Evolutionary conservation across 2,329 filamentous ascomycete genomes (phyloP).

Genomic region (Chrysoporthe deuterocubensis): DNA sequence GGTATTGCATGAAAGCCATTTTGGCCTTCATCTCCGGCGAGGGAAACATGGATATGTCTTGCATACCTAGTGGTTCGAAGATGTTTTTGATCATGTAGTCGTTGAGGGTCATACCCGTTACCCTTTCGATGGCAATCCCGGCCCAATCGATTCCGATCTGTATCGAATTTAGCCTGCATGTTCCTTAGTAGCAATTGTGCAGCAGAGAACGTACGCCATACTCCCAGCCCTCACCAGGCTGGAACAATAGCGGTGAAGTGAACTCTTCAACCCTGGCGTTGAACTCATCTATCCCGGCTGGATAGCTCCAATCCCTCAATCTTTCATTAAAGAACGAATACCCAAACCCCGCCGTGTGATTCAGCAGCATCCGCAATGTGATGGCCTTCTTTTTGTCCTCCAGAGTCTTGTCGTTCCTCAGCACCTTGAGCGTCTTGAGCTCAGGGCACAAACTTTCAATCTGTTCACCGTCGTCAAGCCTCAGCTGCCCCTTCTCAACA

Average conservation of each 20-base stretch:
- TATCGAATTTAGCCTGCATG: neutral
- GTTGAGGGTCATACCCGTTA: constrained; percentile 44
- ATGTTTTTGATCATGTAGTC: constrained; percentile 50
- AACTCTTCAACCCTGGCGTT: constrained; percentile 57
- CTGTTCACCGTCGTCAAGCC: constrained; percentile 31
- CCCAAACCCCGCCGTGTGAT: constrained; percentile 60
- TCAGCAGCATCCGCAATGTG: constrained; percentile 62
- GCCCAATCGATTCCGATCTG: constrained; percentile 57
- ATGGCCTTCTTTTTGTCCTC: constrained; percentile 53
- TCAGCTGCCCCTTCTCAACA: constrained; percentile 44
- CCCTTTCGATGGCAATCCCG: constrained; percentile 48
- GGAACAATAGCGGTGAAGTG: constrained; percentile 59
- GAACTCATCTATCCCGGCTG: constrained; percentile 61
- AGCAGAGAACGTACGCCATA: constrained; percentile 51
- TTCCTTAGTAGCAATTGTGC: neutral
- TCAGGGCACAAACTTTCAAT: constrained; percentile 49
- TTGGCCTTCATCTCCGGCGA: constrained; percentile 53
- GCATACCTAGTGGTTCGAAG: constrained; percentile 48
- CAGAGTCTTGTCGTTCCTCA: constrained; percentile 42
- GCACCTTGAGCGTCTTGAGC: constrained; percentile 51
- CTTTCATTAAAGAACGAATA: constrained; percentile 59
- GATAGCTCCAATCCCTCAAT: constrained; percentile 51
- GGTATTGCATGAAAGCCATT: constrained; percentile 58
- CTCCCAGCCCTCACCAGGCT: constrained; percentile 65
- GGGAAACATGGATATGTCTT: constrained; percentile 57